phyloP scores from a whole-genome alignment of 2,329 filamentous ascomycete species.

The Penicillium sp. region DNA sequence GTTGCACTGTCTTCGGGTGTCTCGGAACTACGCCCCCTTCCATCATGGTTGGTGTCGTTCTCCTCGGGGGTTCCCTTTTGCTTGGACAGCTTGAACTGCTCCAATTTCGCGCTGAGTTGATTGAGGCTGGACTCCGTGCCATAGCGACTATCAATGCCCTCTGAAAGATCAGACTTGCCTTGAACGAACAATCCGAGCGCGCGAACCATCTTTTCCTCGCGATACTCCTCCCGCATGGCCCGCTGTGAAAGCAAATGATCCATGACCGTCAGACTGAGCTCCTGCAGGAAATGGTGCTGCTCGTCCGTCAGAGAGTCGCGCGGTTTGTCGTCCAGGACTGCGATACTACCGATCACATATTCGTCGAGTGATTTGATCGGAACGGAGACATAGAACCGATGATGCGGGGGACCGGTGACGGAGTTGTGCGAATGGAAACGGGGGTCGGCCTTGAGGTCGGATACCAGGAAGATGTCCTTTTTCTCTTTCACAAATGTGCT shows the following conservation, averaged over 20 bases:
- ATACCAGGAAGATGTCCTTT: slow-evolving; percentile 5
- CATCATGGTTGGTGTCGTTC: no score
- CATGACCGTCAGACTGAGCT: slow-evolving; percentile 18
- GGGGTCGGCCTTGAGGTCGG: slow-evolving; percentile 9
- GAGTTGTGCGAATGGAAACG: slow-evolving; percentile 8
- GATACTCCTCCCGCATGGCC: slow-evolving; percentile 17
- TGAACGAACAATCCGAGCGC: slow-evolving; percentile 18
- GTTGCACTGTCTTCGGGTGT: background rate
- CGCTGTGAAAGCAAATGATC: slow-evolving; percentile 16
- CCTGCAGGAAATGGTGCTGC: slow-evolving; percentile 7
- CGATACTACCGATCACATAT: slow-evolving; percentile 16
- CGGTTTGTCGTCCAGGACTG: slow-evolving; percentile 14
- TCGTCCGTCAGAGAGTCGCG: slow-evolving; percentile 6
- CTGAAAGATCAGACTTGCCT: slow-evolving; percentile 15
- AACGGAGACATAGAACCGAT: slow-evolving; percentile 16
- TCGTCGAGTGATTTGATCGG: slow-evolving; percentile 13
- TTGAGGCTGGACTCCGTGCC: background rate
- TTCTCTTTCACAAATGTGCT: slow-evolving; percentile 6
- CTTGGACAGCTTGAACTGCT: slow-evolving; percentile 7
- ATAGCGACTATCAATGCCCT: slow-evolving; percentile 12
- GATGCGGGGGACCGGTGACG: slow-evolving; percentile 9
- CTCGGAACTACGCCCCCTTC: background rate
- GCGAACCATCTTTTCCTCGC: slow-evolving; percentile 19
- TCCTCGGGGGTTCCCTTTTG: background rate
- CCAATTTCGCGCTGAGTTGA: slow-evolving; percentile 7